These are phyloP conservation scores for Colletotrichum phormii DNA, from an alignment of 2,329 filamentous ascomycete genomes.

Conservation along the genomic window DNA sequence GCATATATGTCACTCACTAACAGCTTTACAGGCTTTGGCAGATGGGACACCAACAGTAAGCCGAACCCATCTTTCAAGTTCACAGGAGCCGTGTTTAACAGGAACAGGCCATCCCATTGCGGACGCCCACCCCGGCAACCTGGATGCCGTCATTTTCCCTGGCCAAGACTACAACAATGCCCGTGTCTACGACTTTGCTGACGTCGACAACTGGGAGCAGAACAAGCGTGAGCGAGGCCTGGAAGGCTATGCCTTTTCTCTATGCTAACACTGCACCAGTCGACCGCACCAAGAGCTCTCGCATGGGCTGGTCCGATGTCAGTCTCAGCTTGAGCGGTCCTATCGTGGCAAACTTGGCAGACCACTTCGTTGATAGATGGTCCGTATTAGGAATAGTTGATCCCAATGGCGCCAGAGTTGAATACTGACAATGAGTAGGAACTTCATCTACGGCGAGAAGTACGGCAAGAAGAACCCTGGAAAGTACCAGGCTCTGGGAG, in stretches of 20 bases:
- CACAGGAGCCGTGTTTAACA: slow-evolving; percentile 30
- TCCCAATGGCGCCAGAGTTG: background rate
- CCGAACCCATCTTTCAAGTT: background rate
- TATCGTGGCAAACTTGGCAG: slow-evolving; percentile 78
- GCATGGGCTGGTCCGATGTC: slow-evolving; percentile 95
- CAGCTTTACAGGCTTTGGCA: slow-evolving; percentile 72
- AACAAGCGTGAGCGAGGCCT: slow-evolving; percentile 72
- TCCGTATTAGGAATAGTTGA: slow-evolving; percentile 46
- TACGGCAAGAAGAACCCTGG: slow-evolving; percentile 68
- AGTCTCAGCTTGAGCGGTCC: slow-evolving; percentile 80
- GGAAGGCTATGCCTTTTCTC: background rate
- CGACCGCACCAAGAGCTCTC: slow-evolving; percentile 79
- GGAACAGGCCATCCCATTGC: slow-evolving; percentile 77
- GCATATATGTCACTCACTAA: slow-evolving; percentile 39
- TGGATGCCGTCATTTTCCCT: slow-evolving; percentile 83
- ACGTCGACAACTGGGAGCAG: slow-evolving; percentile 82
- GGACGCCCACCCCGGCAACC: slow-evolving; percentile 82
- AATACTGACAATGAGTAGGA: slow-evolving; percentile 56
- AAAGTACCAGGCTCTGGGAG: slow-evolving; percentile 56
- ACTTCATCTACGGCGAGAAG: slow-evolving; percentile 88
- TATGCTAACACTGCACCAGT: slow-evolving; percentile 54
- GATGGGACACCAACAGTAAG: slow-evolving; percentile 85
- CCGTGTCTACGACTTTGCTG: slow-evolving; percentile 82
- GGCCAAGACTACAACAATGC: slow-evolving; percentile 96
- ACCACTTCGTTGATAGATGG: slow-evolving; percentile 89